Evolutionary conservation across 2,329 filamentous ascomycete genomes (phyloP).

Genomic region (Ramularia collo-cygni): DNA sequence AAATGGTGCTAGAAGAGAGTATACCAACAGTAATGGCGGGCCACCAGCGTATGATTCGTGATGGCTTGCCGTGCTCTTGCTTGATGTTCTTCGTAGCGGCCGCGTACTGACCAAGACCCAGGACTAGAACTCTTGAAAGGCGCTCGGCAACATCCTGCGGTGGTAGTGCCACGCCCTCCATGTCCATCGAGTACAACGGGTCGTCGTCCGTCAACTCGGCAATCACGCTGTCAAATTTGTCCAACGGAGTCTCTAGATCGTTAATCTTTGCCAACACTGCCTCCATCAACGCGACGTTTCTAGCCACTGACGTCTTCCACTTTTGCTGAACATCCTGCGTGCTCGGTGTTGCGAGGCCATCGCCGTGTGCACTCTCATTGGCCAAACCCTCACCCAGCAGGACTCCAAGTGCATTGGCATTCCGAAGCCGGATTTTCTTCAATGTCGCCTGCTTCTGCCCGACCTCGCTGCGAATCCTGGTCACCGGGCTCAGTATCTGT

Average conservation of each 20-base stretch:
- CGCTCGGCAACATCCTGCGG: constrained; percentile 57
- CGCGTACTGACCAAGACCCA: constrained; percentile 62
- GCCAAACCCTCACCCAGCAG: constrained; percentile 79
- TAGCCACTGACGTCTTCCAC: constrained; percentile 70
- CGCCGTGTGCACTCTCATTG: constrained; percentile 37
- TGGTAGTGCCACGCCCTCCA: constrained; percentile 20
- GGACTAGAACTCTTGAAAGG: constrained; percentile 61
- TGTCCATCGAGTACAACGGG: constrained; percentile 38
- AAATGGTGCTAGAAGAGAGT: constrained; percentile 78
- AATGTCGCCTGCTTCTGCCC: constrained; percentile 65
- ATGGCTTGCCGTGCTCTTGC: constrained; percentile 65
- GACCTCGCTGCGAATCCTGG: constrained; percentile 66
- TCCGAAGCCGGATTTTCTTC: constrained; percentile 67
- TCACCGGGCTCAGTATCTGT: constrained; percentile 70
- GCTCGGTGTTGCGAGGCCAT: constrained; percentile 25
- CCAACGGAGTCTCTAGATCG: constrained; percentile 49
- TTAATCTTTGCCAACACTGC: constrained; percentile 69
- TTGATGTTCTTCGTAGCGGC: constrained; percentile 50
- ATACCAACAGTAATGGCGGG: constrained; percentile 64
- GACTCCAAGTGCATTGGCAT: constrained; percentile 78
- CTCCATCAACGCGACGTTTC: constrained; percentile 79
- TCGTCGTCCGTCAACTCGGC: constrained; percentile 50
- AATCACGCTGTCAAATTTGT: constrained; percentile 50
- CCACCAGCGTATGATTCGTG: constrained; percentile 77
- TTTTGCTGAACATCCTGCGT: constrained; percentile 33